Evolutionary conservation across 2,329 filamentous ascomycete species (phyloP), one percentile per base, ranked within the genome.

Genomic region (Leptosphaerulina australis): DNA sequence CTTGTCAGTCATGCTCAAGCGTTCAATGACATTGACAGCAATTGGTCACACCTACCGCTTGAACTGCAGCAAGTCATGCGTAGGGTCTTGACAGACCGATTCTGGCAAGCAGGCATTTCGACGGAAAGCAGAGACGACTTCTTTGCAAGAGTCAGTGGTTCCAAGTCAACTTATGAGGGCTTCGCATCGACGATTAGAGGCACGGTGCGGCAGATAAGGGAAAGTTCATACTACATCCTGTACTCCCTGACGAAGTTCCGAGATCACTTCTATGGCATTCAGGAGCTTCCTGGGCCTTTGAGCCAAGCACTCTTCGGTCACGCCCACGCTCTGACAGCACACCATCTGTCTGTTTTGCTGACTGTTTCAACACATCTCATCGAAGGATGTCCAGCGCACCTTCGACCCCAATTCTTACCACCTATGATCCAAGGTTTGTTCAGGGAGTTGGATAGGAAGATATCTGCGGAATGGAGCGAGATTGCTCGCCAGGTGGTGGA

Each of bases 91-190:
- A 96, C 91, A 11, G 94, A 99, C 73, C 83, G 94, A 18, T 99
- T 99, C 71, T 99, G 94, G 94, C 94, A 99, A 77, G 91, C 92
- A 5, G 94, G 94, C 8, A 99, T 99, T 40, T 97, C 94, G 0
- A 89, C 88, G 55, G 94, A 96, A 20, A 97, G 90, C 63, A 91
- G 94, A 70, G 94, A 97, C 56, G 93, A 97, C 50, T 99, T 99
- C 70, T 97, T 97, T 72, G 89, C 91, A 24, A 85, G 90, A 30
- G 93, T 99, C 2, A 85, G 91, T 47, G 88, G 91, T 24, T 96
- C 94, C 47, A 96, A 91, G 73, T 83, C 83, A 30, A 96, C 91
- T 0, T 84, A 96, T 48, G 94, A 99, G 73, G 94, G 94, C 0
- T 88, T 99, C 56, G 93, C 92, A 5, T 97, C 93, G 1, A 92